Conservation (phyloP, 345 rosid genomes). For the Schrenkiella parvula region DNA sequence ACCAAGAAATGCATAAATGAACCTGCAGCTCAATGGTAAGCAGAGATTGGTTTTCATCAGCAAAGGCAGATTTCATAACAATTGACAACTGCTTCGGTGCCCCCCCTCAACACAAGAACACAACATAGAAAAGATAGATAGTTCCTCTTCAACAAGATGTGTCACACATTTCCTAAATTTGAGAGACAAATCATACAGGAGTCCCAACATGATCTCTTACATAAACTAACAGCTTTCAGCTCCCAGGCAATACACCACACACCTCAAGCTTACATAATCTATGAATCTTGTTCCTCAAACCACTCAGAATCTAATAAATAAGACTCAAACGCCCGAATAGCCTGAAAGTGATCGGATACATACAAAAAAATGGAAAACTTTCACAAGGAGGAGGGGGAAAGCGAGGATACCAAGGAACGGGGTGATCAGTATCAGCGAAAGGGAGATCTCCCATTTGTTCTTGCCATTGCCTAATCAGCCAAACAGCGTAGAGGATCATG, state of each 20-base stretch:
- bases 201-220: neutral
- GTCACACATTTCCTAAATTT: neutral
- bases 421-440: slow-evolving; percentile 36
- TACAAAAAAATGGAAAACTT: neutral
- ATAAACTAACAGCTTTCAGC: slow-evolving; percentile 7
- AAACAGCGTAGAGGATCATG: slow-evolving; percentile 60
- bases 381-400: neutral
- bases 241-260: neutral
- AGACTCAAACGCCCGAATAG: neutral
- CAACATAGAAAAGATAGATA: neutral
- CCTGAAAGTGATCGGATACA: no score
- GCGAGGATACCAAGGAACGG: slow-evolving; percentile 61
- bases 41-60: neutral
- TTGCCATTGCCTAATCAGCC: slow-evolving; percentile 79
- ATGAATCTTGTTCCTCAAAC: neutral
- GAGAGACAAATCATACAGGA: neutral
- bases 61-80: neutral
- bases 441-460: slow-evolving; percentile 54
- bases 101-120: no score
- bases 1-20: slow-evolving; percentile 70
- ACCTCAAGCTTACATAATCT: neutral
- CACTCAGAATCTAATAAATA: neutral
- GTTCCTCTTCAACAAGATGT: neutral
- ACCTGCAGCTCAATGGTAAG: slow-evolving; percentile 47
- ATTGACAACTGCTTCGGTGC: no score